Percentiles rank a stretch among this genome's conserved stretches.
phyloP scores from a whole-genome alignment of 345 rosid species.

The Camelina hispida region DNA sequence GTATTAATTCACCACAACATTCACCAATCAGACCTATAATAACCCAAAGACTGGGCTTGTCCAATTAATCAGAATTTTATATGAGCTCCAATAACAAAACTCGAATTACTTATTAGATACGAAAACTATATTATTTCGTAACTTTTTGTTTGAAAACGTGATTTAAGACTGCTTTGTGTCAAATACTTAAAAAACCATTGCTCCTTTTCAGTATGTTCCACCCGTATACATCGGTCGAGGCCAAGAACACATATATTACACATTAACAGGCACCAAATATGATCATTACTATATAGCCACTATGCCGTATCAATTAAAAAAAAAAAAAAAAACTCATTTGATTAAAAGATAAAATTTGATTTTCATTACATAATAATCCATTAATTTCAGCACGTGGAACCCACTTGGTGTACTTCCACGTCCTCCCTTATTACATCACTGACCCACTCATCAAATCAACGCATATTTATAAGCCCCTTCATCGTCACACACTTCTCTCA shows the following conservation, averaged over 20 bases:
- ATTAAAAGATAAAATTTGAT: slow-evolving; percentile 21
- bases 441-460: slow-evolving; percentile 43
- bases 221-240: slow-evolving; percentile 12
- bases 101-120: slow-evolving; percentile 18
- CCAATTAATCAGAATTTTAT: background rate
- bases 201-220: slow-evolving; percentile 9
- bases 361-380: slow-evolving; percentile 40
- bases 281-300: slow-evolving; percentile 31
- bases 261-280: slow-evolving; percentile 7
- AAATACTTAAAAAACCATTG: slow-evolving; percentile 35
- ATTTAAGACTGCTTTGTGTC: slow-evolving; percentile 24
- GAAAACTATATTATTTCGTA: slow-evolving; percentile 9
- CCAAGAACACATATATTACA: slow-evolving; percentile 6
- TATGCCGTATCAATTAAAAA: slow-evolving; percentile 27
- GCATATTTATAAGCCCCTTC: slow-evolving; percentile 44
- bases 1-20: too few relatives aligned
- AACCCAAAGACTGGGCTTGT: background rate
- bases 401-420: slow-evolving; percentile 53
- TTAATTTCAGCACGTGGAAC: slow-evolving; percentile 41
- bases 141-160: slow-evolving; percentile 20
- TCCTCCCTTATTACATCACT: slow-evolving; percentile 37
- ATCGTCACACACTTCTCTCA: slow-evolving; percentile 44
- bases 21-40: background rate
- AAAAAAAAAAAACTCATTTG: background rate
- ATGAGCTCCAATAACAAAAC: slow-evolving; percentile 10